A percentile compares a stretch with the other conserved stretches of the same genome.
These are phyloP conservation scores for Rhodomyrtus tomentosa DNA, from an alignment of 345 rosid species.

Conservation along the genomic window DNA sequence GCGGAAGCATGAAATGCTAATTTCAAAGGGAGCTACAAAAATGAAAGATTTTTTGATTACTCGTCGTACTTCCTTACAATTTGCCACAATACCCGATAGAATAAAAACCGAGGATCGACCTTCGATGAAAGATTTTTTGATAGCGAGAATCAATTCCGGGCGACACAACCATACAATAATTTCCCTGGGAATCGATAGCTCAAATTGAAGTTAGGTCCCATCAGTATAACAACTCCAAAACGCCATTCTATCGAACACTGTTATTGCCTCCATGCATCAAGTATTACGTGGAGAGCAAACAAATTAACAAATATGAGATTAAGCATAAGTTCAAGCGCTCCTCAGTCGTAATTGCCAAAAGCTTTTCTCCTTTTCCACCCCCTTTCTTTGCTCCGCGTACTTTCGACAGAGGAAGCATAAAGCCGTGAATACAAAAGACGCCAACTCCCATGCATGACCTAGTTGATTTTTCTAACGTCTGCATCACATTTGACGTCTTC, in stretches of 20 bases:
- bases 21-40: neutral
- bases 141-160: neutral
- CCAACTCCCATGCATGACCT: neutral
- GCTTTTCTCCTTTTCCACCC: too few relatives aligned
- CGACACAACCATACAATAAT: neutral
- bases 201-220: neutral
- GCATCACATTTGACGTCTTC: neutral
- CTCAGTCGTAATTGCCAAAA: neutral
- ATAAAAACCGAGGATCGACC: neutral
- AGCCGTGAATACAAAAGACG: neutral
- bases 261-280: neutral
- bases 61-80: neutral
- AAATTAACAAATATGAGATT: neutral
- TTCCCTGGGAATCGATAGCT: neutral
- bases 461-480: neutral
- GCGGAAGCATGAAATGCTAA: neutral
- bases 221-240: neutral
- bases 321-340: neutral
- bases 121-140: neutral
- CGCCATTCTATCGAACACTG: neutral
- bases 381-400: neutral
- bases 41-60: neutral
- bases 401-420: neutral
- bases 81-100: neutral
- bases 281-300: neutral